Conservation (phyloP, 192 early-diverging fungal genomes). For the Mortierella alpina region DNA sequence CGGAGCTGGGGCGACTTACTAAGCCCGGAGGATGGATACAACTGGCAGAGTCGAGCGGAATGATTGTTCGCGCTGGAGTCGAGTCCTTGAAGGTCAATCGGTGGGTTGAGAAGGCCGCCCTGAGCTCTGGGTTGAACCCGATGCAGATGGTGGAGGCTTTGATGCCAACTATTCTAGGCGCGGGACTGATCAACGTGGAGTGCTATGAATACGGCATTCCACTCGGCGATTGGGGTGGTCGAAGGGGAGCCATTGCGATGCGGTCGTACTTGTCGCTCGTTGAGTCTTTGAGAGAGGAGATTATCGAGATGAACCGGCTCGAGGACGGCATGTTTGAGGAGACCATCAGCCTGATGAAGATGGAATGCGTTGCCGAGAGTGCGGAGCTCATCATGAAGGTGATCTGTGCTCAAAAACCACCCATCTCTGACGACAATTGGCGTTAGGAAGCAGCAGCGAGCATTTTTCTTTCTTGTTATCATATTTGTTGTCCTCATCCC, state of each 20-base stretch:
- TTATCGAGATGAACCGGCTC: constrained; percentile 41
- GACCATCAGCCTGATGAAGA: constrained; percentile 31
- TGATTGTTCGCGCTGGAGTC: constrained; percentile 31
- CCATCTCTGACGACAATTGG: constrained; percentile 45
- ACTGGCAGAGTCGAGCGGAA: constrained; percentile 46
- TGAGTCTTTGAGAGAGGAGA: constrained; percentile 29
- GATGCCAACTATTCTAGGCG: constrained; percentile 42
- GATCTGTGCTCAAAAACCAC: constrained; percentile 47
- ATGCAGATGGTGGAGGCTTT: constrained; percentile 41
- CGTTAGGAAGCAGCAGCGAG: constrained; percentile 1
- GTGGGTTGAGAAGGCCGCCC: constrained; percentile 47
- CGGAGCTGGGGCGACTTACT: constrained; percentile 33
- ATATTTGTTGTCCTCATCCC: not conserved
- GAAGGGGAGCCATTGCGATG: constrained; percentile 27
- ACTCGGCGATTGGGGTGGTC: constrained; percentile 42
- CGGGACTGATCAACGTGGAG: constrained; percentile 48
- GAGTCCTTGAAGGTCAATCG: constrained; percentile 44
- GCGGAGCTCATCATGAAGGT: constrained; percentile 50
- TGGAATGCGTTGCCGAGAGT: constrained; percentile 21
- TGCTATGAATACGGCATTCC: constrained; percentile 51
- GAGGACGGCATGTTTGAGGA: constrained; percentile 41
- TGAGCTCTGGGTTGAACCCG: constrained; percentile 45
- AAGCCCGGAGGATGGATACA: constrained; percentile 49
- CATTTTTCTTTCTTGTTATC: not conserved
- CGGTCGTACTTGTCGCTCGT: constrained; percentile 36